A percentile compares a stretch with the other conserved stretches of the same genome.
Evolutionary conservation across 2,329 filamentous ascomycete genomes (phyloP).

Genomic region (Tolypocladium inflatum): DNA sequence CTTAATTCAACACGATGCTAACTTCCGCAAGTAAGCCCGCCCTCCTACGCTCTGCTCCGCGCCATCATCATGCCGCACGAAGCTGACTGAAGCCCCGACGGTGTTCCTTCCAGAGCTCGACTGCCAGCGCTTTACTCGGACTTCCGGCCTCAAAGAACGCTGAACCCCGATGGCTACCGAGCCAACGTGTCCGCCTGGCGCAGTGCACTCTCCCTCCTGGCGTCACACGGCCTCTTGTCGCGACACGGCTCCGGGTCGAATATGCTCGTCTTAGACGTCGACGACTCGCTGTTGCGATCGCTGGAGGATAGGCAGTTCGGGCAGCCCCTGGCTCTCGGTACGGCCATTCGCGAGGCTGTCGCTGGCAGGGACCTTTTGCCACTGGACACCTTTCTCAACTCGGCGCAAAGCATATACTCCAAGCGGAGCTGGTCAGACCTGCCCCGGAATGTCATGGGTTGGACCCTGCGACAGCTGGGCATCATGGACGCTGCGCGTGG

Average conservation of each 20-base stretch:
- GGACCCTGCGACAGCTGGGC: slow-evolving; percentile 65
- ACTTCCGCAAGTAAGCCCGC: slow-evolving; percentile 44
- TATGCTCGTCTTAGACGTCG: slow-evolving; percentile 42
- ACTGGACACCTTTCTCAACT: slow-evolving; percentile 55
- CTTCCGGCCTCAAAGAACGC: slow-evolving; percentile 61
- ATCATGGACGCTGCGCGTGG: slow-evolving; percentile 38
- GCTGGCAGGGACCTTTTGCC: slow-evolving; percentile 60
- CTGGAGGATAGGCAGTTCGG: slow-evolving; percentile 73
- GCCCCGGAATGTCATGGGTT: slow-evolving; percentile 62
- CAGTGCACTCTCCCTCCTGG: slow-evolving; percentile 59
- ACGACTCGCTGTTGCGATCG: slow-evolving; percentile 56
- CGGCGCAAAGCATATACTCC: slow-evolving; percentile 61
- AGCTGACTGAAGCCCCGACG: neutral
- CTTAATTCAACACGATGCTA: slow-evolving; percentile 49
- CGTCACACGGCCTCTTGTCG: slow-evolving; percentile 48
- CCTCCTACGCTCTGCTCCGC: neutral
- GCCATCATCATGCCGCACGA: neutral
- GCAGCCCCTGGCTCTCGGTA: slow-evolving; percentile 68
- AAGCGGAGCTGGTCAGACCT: slow-evolving; percentile 55
- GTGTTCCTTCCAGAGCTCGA: slow-evolving; percentile 47
- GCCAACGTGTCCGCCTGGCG: slow-evolving; percentile 78
- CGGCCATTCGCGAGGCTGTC: slow-evolving; percentile 68
- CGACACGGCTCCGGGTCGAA: slow-evolving; percentile 30
- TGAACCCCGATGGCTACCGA: slow-evolving; percentile 77
- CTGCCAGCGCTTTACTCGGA: slow-evolving; percentile 84